These are phyloP conservation scores for Kingdonia uniflora DNA, from an alignment of 164 flowering plant species.

Conservation along the genomic window DNA sequence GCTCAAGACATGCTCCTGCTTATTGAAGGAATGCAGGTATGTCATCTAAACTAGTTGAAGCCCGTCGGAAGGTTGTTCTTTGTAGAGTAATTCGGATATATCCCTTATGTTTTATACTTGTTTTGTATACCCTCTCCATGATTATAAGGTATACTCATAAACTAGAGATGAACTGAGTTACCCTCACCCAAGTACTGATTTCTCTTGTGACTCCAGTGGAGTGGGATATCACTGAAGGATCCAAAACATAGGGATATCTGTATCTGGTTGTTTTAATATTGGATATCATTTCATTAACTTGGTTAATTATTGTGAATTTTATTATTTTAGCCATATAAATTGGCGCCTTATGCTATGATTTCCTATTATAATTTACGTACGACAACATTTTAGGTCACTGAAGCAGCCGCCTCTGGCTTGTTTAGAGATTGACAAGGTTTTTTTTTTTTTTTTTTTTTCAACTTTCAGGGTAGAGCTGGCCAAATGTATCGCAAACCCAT, in stretches of 20 bases:
- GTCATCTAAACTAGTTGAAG: background rate
- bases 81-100: no score
- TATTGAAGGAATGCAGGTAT: constrained; percentile 80
- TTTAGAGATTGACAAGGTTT: background rate
- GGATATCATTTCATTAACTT: no score
- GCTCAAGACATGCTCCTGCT: constrained; percentile 74
- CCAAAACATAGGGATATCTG: no score
- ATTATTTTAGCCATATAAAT: no score
- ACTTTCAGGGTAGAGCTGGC: constrained; percentile 72
- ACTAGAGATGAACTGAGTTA: background rate
- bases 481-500: constrained; percentile 84
- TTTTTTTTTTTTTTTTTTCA: background rate
- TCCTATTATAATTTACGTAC: background rate
- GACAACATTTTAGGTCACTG: background rate
- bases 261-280: no score
- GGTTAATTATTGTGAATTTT: no score
- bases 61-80: no score
- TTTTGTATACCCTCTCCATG: background rate
- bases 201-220: background rate
- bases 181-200: background rate
- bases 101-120: background rate
- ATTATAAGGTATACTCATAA: background rate
- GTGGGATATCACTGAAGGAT: no score
- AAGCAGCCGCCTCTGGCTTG: background rate
- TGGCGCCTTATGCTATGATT: background rate